phyloP scores from a whole-genome alignment of 352 stramenopile genomes.

The Globisporangium rhizosaccharum region DNA sequence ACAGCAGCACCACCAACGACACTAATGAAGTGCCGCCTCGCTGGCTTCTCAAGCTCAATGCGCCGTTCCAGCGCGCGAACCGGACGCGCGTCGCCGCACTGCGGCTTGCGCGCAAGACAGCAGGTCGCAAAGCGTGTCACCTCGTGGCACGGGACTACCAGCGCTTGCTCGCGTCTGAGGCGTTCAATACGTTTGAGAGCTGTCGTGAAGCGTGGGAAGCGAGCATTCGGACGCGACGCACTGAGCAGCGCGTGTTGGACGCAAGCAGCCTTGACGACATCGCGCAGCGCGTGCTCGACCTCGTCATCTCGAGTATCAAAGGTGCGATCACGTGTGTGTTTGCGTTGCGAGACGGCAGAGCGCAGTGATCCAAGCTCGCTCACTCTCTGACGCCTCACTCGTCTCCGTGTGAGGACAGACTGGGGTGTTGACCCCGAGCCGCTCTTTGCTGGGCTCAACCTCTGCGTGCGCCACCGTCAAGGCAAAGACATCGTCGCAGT shows the following conservation, averaged over 20 bases:
- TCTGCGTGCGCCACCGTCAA: slow-evolving; percentile 46
- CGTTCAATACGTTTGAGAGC: slow-evolving; percentile 37
- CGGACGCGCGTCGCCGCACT: slow-evolving; percentile 35
- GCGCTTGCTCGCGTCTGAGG: slow-evolving; percentile 16
- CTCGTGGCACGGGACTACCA: slow-evolving; percentile 48
- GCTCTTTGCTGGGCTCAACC: slow-evolving; percentile 62
- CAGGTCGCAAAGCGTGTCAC: slow-evolving; percentile 35
- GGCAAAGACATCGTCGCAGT: slow-evolving; percentile 32
- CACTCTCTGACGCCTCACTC: not conserved
- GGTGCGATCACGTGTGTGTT: slow-evolving; percentile 12
- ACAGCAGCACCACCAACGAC: slow-evolving; percentile 3
- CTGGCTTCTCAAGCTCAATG: slow-evolving; percentile 57
- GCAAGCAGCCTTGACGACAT: slow-evolving; percentile 35
- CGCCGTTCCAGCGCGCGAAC: slow-evolving; percentile 50
- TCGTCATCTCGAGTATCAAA: slow-evolving; percentile 57
- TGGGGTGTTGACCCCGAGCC: slow-evolving; percentile 60
- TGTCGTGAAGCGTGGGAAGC: slow-evolving; percentile 47
- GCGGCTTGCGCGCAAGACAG: slow-evolving; percentile 26
- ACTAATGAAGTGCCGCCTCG: slow-evolving; percentile 31
- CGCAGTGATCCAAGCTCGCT: not conserved
- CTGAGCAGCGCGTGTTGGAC: slow-evolving; percentile 19
- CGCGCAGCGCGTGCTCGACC: slow-evolving; percentile 42
- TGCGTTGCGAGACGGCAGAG: not conserved
- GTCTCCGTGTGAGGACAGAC: slow-evolving; percentile 21
- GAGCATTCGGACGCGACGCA: slow-evolving; percentile 21